Conservation (phyloP, 495 filamentous ascomycete genomes). For the Tuber melanosporum region DNA sequence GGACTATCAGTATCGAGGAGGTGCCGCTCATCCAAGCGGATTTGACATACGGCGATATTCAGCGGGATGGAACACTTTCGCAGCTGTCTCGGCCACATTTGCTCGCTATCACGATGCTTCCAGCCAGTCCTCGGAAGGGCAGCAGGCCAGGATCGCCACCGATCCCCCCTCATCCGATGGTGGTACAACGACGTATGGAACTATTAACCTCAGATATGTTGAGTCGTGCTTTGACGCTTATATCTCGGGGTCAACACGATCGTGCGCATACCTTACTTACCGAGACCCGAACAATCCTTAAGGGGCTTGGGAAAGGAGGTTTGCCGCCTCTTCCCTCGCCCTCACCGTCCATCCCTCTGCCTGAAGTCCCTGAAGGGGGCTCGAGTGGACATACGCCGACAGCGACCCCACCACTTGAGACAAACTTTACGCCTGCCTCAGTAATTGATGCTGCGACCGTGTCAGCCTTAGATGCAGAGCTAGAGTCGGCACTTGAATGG, state of each 20-base stretch:
- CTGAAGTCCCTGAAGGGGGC: slow-evolving; percentile 29
- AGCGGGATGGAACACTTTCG: slow-evolving; percentile 80
- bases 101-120: slow-evolving; percentile 98
- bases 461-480: slow-evolving; percentile 78
- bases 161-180: slow-evolving; percentile 89
- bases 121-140: slow-evolving; percentile 57
- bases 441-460: slow-evolving; percentile 75
- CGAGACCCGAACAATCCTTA: slow-evolving; percentile 91
- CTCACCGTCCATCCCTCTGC: slow-evolving; percentile 30
- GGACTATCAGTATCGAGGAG: slow-evolving; percentile 82
- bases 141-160: slow-evolving; percentile 65
- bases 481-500: slow-evolving; percentile 95
- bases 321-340: slow-evolving; percentile 78
- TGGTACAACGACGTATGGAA: slow-evolving; percentile 97
- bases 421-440: slow-evolving; percentile 58
- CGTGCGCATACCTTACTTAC: slow-evolving; percentile 83
- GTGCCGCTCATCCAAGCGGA: slow-evolving; percentile 94
- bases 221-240: slow-evolving; percentile 81
- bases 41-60: slow-evolving; percentile 85
- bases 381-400: slow-evolving; percentile 38
- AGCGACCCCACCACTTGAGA: slow-evolving; percentile 48
- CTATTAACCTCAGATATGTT: slow-evolving; percentile 97
- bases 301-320: slow-evolving; percentile 89
- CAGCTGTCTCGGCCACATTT: slow-evolving; percentile 85
- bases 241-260: slow-evolving; percentile 86